Base-by-base conservation (phyloP, 2,329 filamentous ascomycete genomes). In the Chrysosporium queenslandicum region DNA sequence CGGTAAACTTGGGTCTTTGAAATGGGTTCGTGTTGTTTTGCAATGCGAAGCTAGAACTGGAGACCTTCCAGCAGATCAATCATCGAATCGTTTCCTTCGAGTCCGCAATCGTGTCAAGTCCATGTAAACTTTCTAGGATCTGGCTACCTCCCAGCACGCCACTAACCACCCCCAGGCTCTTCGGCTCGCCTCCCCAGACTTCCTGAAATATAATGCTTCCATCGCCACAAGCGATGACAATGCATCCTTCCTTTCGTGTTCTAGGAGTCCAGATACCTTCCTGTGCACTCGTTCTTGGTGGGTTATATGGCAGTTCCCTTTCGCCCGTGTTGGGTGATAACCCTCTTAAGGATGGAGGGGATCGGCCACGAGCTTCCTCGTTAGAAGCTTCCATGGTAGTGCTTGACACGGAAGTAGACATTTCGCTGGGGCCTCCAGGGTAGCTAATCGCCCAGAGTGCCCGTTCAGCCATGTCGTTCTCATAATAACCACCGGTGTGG, bases 191-290 rank as follows among this genome's bases (percentile, higher is more conserved):
- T n/a, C 78, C 77, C 92, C 90, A 97, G 9, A 98, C 82, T 70
- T 97, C 90, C 67, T 97, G 89, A 62, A 97, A 97, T 64, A 92
- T 92, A 67, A 97, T 85, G 60, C 81, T 94, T 64, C 88, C 84
- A 68, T 97, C 90, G 63, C 89, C 95, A 40, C 87, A 86, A 14
- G 90, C 91, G 50, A 98, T 85, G 16, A 96, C 86, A 59, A 98
- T 83, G 64, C 89, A 94, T 0, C 86, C 87, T 60, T 91, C 86
- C 58, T 81, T 77, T 4, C 75, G 72, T 0, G 78, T 81, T 18
- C 80, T 74, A 46, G 71, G 73, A 56, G 75, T 75, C 68, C 74
- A 77, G 43, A 73, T 70, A n/a, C 74, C 75, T 53, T 77, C 77
- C 62, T 81, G 74, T 63, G 74, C 70, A 55, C 65, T 66, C 54